phyloP scores from a whole-genome alignment of 2,329 filamentous ascomycete genomes.

The Zymoseptoria pseudotritici region DNA sequence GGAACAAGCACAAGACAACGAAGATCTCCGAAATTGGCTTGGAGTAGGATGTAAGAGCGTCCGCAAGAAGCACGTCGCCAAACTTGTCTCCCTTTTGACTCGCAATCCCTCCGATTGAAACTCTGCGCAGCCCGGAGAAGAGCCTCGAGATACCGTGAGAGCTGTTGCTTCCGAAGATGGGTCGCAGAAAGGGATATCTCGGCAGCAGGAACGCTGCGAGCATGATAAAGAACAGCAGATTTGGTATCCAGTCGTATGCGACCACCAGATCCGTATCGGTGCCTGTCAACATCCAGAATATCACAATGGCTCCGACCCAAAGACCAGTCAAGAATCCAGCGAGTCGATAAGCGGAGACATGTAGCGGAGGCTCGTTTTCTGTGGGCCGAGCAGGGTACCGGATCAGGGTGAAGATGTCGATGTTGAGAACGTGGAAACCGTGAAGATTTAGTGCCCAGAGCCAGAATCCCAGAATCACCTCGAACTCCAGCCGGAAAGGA shows the following conservation, averaged over 20 bases:
- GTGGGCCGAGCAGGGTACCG: constrained; percentile 73
- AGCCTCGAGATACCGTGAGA: constrained; percentile 62
- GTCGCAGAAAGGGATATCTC: constrained; percentile 21
- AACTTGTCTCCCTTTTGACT: constrained; percentile 86
- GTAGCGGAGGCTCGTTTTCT: constrained; percentile 63
- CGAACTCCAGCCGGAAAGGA: constrained; percentile 80
- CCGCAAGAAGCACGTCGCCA: constrained; percentile 84
- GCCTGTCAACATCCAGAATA: constrained; percentile 78
- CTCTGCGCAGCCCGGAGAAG: constrained; percentile 65
- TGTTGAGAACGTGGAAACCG: constrained; percentile 68
- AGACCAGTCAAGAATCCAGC: constrained; percentile 68
- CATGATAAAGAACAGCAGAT: constrained; percentile 65
- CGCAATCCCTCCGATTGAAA: constrained; percentile 78
- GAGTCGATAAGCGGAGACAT: constrained; percentile 73
- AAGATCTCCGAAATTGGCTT: constrained; percentile 88
- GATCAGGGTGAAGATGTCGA: constrained; percentile 60
- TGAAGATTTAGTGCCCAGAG: constrained; percentile 91
- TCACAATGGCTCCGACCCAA: constrained; percentile 61
- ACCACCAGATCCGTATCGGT: constrained; percentile 59
- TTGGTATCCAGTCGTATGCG: constrained; percentile 78
- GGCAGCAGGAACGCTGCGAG: constrained; percentile 65
- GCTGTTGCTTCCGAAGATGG: constrained; percentile 26
- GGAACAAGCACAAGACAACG: constrained; percentile 83
- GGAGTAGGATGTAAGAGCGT: constrained; percentile 90
- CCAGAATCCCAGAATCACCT: constrained; percentile 84